These are phyloP conservation scores for Ceratobasidium sp. DNA, from an alignment of 1,284 basidiomycete genomes.

Conservation along the genomic window DNA sequence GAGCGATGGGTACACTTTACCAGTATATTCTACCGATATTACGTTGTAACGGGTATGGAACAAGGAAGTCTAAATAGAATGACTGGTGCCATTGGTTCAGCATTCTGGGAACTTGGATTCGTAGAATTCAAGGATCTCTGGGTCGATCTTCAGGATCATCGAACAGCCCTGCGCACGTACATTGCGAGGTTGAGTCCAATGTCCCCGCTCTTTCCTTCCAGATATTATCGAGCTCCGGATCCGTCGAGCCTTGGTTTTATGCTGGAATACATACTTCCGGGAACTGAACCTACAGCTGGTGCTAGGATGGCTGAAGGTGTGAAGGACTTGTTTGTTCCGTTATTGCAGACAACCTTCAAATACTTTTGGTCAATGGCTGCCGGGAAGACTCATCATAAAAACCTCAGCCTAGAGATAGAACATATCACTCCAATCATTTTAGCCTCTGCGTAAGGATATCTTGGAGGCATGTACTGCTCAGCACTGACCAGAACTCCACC, in stretches of 20 bases:
- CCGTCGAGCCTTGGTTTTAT: background rate
- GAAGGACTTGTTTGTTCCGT: background rate
- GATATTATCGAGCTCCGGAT: background rate
- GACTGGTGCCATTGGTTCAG: too few species aligned
- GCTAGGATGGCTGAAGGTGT: too few species aligned
- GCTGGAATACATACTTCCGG: background rate
- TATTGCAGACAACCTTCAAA: background rate
- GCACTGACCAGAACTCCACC: background rate
- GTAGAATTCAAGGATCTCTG: too few species aligned
- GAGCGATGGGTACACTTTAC: too few species aligned
- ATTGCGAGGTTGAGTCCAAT: background rate
- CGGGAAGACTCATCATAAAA: background rate
- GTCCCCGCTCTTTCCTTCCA: background rate
- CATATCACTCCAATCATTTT: background rate
- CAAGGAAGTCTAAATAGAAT: too few species aligned
- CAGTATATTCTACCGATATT: too few species aligned
- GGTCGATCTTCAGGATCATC: constrained; percentile 13
- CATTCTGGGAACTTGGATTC: too few species aligned
- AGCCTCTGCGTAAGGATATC: background rate
- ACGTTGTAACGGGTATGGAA: too few species aligned
- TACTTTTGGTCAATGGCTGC: background rate
- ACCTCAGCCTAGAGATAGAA: background rate
- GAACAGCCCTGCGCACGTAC: constrained; percentile 12
- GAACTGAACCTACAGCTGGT: background rate
- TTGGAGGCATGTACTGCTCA: background rate